Percentiles rank a stretch among this genome's conserved stretches.
Conservation (phyloP, 305 asterid genomes). For the Fraxinus baroniana region DNA sequence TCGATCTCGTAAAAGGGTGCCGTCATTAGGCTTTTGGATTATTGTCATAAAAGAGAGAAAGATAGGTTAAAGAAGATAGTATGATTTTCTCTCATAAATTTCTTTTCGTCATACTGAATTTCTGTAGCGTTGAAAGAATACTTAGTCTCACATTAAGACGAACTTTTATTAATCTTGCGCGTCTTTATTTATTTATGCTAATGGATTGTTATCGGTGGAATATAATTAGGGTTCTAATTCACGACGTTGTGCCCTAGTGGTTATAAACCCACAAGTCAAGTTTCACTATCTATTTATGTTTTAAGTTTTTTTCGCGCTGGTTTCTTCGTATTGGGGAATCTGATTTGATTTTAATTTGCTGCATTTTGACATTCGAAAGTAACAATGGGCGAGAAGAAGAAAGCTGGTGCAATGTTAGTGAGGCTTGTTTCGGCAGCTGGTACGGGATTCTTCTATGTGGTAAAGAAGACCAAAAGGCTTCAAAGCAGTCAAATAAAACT, state of each 20-base stretch:
- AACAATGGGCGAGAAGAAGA: constrained; percentile 75
- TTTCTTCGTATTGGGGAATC: not conserved
- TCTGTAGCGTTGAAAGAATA: not conserved
- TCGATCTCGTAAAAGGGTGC: not conserved
- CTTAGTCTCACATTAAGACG: not conserved
- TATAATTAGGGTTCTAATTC: not conserved
- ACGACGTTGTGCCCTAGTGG: not conserved
- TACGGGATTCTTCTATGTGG: constrained; percentile 80
- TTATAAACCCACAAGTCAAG: not conserved
- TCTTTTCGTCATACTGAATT: no score
- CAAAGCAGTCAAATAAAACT: constrained; percentile 54
- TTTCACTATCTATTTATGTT: not conserved
- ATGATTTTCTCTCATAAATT: not conserved
- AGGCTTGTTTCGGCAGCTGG: constrained; percentile 79
- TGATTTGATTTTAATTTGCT: not conserved
- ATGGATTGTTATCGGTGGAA: not conserved
- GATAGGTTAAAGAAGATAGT: not conserved
- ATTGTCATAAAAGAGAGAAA: not conserved
- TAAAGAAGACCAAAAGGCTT: constrained; percentile 67
- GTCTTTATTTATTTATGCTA: no score
- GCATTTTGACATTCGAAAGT: not conserved
- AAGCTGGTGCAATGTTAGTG: constrained; percentile 58
- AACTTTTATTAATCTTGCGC: no score
- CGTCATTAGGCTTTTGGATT: not conserved
- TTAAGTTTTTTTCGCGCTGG: not conserved